Evolutionary conservation across 306 rosid species (phyloP).

Genomic region (Cucurbita moschata): DNA sequence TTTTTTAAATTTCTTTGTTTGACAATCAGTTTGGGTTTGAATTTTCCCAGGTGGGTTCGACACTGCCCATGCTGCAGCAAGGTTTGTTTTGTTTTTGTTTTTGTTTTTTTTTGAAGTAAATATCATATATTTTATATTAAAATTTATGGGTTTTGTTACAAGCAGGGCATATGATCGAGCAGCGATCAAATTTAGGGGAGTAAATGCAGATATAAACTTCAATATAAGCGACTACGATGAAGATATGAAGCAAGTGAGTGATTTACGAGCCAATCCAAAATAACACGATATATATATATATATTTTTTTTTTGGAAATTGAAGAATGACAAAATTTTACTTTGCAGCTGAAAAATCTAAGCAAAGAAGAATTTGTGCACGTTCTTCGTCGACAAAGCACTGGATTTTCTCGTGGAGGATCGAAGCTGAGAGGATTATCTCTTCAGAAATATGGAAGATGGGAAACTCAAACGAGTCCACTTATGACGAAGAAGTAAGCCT

Average conservation of each 20-base stretch:
- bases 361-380: conserved; percentile 34
- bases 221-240: conserved; percentile 25
- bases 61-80: conserved; percentile 46
- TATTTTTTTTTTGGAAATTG: too few species aligned
- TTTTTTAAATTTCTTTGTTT: not conserved
- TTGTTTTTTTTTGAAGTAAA: not conserved
- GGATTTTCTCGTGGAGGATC: conserved; percentile 35
- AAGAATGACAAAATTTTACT: not conserved
- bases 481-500: conserved; percentile 18
- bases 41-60: conserved; percentile 36
- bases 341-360: conserved; percentile 19
- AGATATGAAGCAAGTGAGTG: conserved; percentile 28
- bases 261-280: not conserved
- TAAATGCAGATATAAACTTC: conserved; percentile 46
- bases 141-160: not conserved
- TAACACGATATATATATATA: too few species aligned
- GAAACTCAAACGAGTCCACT: conserved; percentile 18
- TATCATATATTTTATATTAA: too few species aligned
- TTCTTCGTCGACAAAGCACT: conserved; percentile 27
- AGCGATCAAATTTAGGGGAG: conserved; percentile 43
- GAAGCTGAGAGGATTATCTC: conserved; percentile 19
- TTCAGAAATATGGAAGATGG: conserved; percentile 27
- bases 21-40: not conserved
- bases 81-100: conserved; percentile 6
- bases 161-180: conserved; percentile 46